Evolutionary conservation across 345 rosid species (phyloP).

Genomic region (Sonneratia caseolaris): DNA sequence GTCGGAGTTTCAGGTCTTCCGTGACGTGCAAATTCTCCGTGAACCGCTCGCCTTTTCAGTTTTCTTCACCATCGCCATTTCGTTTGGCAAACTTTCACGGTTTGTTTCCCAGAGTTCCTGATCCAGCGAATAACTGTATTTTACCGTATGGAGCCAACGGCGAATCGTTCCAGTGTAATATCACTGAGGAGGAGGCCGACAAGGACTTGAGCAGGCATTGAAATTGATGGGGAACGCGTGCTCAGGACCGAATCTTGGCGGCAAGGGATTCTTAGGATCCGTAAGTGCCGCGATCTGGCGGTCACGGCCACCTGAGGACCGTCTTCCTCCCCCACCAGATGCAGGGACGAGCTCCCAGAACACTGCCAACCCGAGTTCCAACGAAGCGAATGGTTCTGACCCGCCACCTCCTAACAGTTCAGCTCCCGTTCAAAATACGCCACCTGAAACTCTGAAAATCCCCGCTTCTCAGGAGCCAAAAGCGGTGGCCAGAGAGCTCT

Average conservation of each 20-base stretch:
- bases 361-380: constrained; percentile 12
- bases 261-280: constrained; percentile 64
- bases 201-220: constrained; percentile 18
- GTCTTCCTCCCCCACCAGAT: constrained; percentile 29
- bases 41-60: not conserved
- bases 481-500: constrained; percentile 1
- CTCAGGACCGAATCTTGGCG: constrained; percentile 63
- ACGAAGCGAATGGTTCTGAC: constrained; percentile 10
- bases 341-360: constrained; percentile 13
- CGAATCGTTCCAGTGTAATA: constrained; percentile 9
- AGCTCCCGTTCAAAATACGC: constrained; percentile 33
- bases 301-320: constrained; percentile 40
- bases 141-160: not conserved
- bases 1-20: not conserved
- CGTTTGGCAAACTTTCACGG: not conserved
- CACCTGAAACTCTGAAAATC: constrained; percentile 69
- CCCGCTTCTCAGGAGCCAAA: constrained; percentile 22
- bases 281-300: constrained; percentile 81
- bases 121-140: not conserved
- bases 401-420: constrained; percentile 7
- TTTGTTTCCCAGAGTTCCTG: not conserved
- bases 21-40: not conserved
- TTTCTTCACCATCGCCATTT: not conserved
- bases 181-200: constrained; percentile 11
- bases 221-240: constrained; percentile 76